These are phyloP conservation scores for Entelexis paramagnoliae DNA, from an alignment of 1,139 yeast species.

Conservation along the genomic window DNA sequence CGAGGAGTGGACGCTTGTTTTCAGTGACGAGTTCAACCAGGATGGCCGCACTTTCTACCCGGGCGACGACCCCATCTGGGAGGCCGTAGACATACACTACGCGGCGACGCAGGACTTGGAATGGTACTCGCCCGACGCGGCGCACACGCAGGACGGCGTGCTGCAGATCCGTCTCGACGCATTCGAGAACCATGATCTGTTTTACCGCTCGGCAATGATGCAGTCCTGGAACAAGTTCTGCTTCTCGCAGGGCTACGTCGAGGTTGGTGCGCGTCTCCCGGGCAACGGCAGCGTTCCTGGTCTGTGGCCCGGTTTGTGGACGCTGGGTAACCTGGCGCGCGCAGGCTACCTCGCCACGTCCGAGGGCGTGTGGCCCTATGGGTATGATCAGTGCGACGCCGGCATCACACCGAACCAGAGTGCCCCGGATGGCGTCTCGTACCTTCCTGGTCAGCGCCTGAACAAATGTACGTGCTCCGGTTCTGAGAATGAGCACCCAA, in stretches of 20 bases:
- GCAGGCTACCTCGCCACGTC: constrained; percentile 73
- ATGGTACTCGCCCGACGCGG: constrained; percentile 85
- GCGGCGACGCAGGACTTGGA: constrained; percentile 75
- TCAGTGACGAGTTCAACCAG: constrained; percentile 73
- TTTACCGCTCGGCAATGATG: constrained; percentile 74
- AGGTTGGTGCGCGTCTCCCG: constrained; percentile 61
- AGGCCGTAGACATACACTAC: constrained; percentile 65
- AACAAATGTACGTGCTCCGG: constrained; percentile 62
- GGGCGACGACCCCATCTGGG: constrained; percentile 78
- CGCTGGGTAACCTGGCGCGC: constrained; percentile 75
- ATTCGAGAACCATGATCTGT: constrained; percentile 55
- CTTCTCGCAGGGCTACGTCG: constrained; percentile 64
- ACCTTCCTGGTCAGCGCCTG: constrained; percentile 66
- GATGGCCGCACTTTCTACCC: constrained; percentile 75
- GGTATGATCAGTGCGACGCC: constrained; percentile 73
- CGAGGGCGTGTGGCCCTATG: constrained; percentile 84
- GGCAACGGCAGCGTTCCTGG: constrained; percentile 61
- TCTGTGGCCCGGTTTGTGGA: constrained; percentile 87
- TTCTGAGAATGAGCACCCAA: constrained; percentile 56
- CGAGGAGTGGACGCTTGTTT: constrained; percentile 57
- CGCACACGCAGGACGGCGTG: constrained; percentile 56
- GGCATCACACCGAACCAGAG: constrained; percentile 88
- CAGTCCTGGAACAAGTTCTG: constrained; percentile 80
- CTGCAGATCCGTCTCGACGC: constrained; percentile 63
- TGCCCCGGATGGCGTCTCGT: constrained; percentile 68